These are phyloP conservation scores for Phlyctochytrium arcticum DNA, from an alignment of 192 early-diverging fungal species.

Conservation along the genomic window DNA sequence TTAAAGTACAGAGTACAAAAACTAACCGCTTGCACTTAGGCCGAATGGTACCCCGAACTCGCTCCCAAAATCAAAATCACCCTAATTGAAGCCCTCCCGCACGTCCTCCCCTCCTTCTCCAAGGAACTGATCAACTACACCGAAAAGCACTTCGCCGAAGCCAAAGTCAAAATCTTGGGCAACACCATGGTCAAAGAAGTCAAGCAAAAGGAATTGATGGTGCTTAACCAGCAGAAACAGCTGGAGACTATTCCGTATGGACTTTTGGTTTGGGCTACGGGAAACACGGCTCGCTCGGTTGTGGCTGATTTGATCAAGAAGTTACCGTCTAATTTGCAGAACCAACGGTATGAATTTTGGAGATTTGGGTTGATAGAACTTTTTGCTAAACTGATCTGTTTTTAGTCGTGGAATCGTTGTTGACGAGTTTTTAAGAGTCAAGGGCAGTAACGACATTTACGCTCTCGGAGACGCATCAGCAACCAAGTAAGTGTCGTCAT, in stretches of 20 bases:
- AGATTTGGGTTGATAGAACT: background rate
- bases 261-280: conserved; percentile 83
- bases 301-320: conserved; percentile 63
- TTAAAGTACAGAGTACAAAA: no score
- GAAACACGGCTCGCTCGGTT: conserved; percentile 68
- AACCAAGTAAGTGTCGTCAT: conserved; percentile 51
- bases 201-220: conserved; percentile 64
- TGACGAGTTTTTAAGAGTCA: conserved; percentile 67
- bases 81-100: conserved; percentile 71
- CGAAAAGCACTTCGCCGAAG: conserved; percentile 70
- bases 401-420: conserved; percentile 64
- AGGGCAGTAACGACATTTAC: conserved; percentile 58
- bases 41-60: conserved; percentile 71
- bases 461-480: conserved; percentile 72
- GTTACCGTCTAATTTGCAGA: conserved; percentile 55
- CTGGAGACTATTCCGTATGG: conserved; percentile 67
- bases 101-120: conserved; percentile 74
- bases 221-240: conserved; percentile 59
- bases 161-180: conserved; percentile 67
- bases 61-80: conserved; percentile 76
- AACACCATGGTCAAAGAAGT: conserved; percentile 82
- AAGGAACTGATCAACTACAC: conserved; percentile 77
- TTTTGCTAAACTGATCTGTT: background rate
- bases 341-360: conserved; percentile 36
- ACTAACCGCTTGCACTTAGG: conserved; percentile 18